Conservation (phyloP, 495 filamentous ascomycete genomes). For the Physcia stellaris region DNA sequence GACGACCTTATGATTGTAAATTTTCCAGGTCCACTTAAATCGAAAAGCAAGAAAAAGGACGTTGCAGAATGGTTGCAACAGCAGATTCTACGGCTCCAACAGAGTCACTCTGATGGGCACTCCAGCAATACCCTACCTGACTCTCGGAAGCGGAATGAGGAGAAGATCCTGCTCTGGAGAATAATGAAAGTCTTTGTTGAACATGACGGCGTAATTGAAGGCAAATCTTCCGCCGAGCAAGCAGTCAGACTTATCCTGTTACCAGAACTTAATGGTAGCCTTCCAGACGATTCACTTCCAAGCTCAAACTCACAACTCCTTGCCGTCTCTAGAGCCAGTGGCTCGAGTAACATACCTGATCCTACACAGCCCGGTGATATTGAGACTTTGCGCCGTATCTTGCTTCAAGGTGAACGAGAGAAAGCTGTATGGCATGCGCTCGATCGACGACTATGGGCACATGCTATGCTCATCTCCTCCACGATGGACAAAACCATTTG, state of each 20-base stretch:
- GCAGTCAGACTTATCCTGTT: slow-evolving; percentile 62
- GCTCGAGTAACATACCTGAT: slow-evolving; percentile 35
- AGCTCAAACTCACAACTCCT: slow-evolving; percentile 19
- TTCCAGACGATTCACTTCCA: slow-evolving; percentile 16
- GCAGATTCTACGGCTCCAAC: slow-evolving; percentile 59
- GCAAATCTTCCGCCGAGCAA: slow-evolving; percentile 55
- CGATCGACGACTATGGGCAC: slow-evolving; percentile 90
- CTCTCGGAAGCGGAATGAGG: slow-evolving; percentile 56
- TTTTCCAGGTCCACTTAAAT: slow-evolving; percentile 81
- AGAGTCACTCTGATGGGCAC: slow-evolving; percentile 32
- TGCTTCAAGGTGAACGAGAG: slow-evolving; percentile 72
- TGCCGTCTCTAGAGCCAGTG: slow-evolving; percentile 19
- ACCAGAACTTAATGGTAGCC: slow-evolving; percentile 35
- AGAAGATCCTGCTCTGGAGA: slow-evolving; percentile 82
- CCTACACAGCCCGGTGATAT: slow-evolving; percentile 51
- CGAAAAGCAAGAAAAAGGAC: slow-evolving; percentile 93
- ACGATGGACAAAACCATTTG: slow-evolving; percentile 57
- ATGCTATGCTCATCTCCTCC: slow-evolving; percentile 84
- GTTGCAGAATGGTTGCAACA: slow-evolving; percentile 64
- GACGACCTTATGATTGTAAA: slow-evolving; percentile 55
- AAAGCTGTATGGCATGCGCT: slow-evolving; percentile 89
- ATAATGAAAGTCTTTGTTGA: slow-evolving; percentile 68
- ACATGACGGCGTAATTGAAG: slow-evolving; percentile 69
- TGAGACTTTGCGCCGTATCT: slow-evolving; percentile 51
- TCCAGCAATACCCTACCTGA: slow-evolving; percentile 23